phyloP scores from a whole-genome alignment of 2,329 filamentous ascomycete species.

The Berkeleyomyces basicola region DNA sequence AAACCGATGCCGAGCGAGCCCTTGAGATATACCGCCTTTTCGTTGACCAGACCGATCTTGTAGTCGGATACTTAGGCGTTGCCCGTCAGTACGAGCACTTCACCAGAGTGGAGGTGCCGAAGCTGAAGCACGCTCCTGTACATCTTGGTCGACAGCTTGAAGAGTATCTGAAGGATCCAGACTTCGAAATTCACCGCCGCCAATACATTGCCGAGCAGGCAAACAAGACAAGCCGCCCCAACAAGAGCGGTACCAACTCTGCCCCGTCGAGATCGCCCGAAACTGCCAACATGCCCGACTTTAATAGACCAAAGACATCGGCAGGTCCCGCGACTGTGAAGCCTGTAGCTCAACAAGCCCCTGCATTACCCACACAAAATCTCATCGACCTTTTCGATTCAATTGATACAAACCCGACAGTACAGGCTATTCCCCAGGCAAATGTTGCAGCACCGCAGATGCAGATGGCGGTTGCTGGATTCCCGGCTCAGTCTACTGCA shows the following conservation, averaged over 20 bases:
- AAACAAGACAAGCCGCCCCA: conserved; percentile 38
- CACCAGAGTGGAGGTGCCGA: conserved; percentile 85
- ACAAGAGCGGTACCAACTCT: conserved; percentile 19
- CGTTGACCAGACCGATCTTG: conserved; percentile 77
- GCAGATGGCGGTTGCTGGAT: conserved; percentile 21
- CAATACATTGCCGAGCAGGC: conserved; percentile 85
- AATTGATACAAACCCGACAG: conserved; percentile 73
- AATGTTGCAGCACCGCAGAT: conserved; percentile 15
- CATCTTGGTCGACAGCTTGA: conserved; percentile 79
- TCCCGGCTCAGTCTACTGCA: conserved; percentile 24
- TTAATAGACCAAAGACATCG: conserved; percentile 22
- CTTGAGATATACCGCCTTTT: conserved; percentile 87
- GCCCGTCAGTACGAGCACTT: conserved; percentile 84
- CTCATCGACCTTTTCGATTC: conserved; percentile 91
- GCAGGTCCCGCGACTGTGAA: conserved; percentile 16
- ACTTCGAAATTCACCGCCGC: conserved; percentile 83
- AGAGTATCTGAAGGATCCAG: conserved; percentile 84
- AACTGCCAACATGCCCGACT: conserved; percentile 19
- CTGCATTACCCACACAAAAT: conserved; percentile 40
- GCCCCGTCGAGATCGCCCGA: conserved; percentile 17
- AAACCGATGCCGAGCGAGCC: conserved; percentile 78
- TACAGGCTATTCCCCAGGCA: conserved; percentile 26
- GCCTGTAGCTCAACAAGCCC: background rate
- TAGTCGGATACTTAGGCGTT: conserved; percentile 75
- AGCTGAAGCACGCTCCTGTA: conserved; percentile 90